A percentile compares a stretch with the other conserved stretches of the same genome.
Evolutionary conservation across 1,284 basidiomycete genomes (phyloP).

Genomic region (Ustilago crameri): DNA sequence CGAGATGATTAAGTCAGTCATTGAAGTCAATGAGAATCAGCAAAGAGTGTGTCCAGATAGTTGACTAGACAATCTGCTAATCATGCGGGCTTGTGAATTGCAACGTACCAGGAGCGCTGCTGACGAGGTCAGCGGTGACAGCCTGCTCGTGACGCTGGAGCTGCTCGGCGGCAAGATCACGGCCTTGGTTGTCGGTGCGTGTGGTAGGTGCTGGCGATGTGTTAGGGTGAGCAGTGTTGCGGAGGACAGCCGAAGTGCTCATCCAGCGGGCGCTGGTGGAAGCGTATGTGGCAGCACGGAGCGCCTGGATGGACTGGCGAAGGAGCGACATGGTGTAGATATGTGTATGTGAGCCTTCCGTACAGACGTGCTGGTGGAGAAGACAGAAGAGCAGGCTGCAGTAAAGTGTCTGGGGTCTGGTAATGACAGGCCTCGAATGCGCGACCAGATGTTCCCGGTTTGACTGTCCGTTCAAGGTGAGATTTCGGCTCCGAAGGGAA

Average conservation of each 20-base stretch:
- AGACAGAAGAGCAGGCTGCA: background rate
- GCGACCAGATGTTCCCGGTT: constrained; percentile 18
- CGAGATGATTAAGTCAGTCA: background rate
- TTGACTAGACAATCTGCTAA: no score
- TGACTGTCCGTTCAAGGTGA: constrained; percentile 17
- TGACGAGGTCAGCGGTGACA: constrained; percentile 52
- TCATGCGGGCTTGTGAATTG: no score
- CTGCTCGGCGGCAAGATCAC: constrained; percentile 58
- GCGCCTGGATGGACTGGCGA: constrained; percentile 41
- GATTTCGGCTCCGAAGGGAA: constrained; percentile 25
- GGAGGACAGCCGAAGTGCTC: constrained; percentile 32
- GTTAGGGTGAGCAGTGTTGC: constrained; percentile 37
- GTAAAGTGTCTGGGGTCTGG: constrained; percentile 1
- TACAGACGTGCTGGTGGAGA: constrained; percentile 1
- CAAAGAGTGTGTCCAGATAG: no score
- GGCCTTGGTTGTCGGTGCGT: constrained; percentile 33
- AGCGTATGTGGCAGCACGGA: constrained; percentile 32
- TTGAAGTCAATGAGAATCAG: background rate
- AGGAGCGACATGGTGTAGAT: constrained; percentile 31
- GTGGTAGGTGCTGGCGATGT: constrained; percentile 38
- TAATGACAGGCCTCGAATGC: constrained; percentile 5
- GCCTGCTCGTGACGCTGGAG: constrained; percentile 44
- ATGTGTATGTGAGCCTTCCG: constrained; percentile 10
- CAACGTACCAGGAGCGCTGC: constrained; percentile 57
- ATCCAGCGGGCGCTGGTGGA: constrained; percentile 44